phyloP scores from a whole-genome alignment of 768 basidiomycete species.

The Mycena haematopus region DNA sequence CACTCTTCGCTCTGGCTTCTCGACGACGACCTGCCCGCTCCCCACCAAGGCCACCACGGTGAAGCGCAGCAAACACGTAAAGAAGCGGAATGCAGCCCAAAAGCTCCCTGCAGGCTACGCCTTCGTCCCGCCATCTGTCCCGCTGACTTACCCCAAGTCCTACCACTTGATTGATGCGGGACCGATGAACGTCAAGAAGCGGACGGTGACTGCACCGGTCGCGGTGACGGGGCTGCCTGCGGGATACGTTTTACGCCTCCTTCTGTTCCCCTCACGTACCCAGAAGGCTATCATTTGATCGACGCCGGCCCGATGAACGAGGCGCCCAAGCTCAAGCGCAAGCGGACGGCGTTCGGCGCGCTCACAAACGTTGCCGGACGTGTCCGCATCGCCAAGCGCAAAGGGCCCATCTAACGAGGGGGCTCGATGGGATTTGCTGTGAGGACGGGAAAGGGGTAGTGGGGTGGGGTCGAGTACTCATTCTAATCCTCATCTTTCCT shows the following conservation, averaged over 20 bases:
- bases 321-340: too few relatives aligned
- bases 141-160: constrained; percentile 4
- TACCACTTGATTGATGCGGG: constrained; percentile 13
- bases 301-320: too few relatives aligned
- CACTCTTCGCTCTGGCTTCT: background rate
- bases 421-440: too few relatives aligned
- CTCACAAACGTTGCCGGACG: constrained; percentile 3
- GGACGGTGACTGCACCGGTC: background rate
- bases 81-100: background rate
- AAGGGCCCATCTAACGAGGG: background rate
- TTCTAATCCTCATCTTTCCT: too few relatives aligned
- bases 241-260: too few relatives aligned
- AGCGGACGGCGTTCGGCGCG: background rate
- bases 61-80: background rate
- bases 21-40: background rate
- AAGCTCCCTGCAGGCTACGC: constrained; percentile 11
- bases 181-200: constrained; percentile 6
- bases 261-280: too few relatives aligned
- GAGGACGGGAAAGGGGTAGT: too few relatives aligned
- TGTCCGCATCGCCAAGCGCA: background rate
- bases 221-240: too few relatives aligned
- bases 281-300: too few relatives aligned
- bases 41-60: background rate
- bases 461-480: too few relatives aligned
- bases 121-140: constrained; percentile 6